Evolutionary conservation across 106 monocot species (phyloP).

Genomic region (Acorus calamus): DNA sequence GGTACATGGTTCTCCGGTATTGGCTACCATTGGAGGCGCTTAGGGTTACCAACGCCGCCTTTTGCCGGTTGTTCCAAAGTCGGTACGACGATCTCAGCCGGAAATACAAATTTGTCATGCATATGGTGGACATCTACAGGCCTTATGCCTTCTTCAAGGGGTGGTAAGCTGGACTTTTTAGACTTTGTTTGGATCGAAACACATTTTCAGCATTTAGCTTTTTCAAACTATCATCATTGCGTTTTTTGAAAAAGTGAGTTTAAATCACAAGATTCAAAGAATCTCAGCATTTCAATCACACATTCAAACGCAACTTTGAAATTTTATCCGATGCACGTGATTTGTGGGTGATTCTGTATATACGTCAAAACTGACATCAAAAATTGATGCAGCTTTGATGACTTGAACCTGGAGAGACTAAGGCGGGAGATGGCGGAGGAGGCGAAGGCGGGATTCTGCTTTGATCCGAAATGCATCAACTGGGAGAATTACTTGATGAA

Average conservation of each 20-base stretch:
- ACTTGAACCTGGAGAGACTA: conserved; percentile 16
- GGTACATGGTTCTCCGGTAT: conserved; percentile 49
- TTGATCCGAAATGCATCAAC: conserved; percentile 8
- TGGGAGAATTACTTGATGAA: conserved; percentile 15
- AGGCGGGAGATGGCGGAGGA: background rate
- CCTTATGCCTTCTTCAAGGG: conserved; percentile 13
- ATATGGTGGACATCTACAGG: conserved; percentile 6
- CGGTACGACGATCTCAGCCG: conserved; percentile 5
- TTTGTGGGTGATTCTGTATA: too few relatives aligned
- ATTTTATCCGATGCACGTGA: too few relatives aligned
- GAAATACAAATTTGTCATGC: conserved; percentile 14
- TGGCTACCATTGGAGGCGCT: conserved; percentile 44
- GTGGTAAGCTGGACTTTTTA: background rate
- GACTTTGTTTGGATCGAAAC: too few relatives aligned
- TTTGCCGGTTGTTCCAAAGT: conserved; percentile 4
- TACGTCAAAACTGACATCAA: too few relatives aligned
- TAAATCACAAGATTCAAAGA: too few relatives aligned
- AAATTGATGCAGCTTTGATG: conserved; percentile 16
- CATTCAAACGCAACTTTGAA: too few relatives aligned
- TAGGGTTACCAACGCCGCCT: background rate
- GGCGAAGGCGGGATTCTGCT: conserved; percentile 3
- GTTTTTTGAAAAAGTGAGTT: too few relatives aligned
- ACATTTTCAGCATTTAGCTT: too few relatives aligned
- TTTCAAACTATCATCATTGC: too few relatives aligned
- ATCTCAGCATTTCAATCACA: too few relatives aligned